Percentiles rank a stretch among this genome's conserved stretches.
These are phyloP conservation scores for Trichoderma reesei DNA, from an alignment of 495 filamentous ascomycete species.

Conservation along the genomic window DNA sequence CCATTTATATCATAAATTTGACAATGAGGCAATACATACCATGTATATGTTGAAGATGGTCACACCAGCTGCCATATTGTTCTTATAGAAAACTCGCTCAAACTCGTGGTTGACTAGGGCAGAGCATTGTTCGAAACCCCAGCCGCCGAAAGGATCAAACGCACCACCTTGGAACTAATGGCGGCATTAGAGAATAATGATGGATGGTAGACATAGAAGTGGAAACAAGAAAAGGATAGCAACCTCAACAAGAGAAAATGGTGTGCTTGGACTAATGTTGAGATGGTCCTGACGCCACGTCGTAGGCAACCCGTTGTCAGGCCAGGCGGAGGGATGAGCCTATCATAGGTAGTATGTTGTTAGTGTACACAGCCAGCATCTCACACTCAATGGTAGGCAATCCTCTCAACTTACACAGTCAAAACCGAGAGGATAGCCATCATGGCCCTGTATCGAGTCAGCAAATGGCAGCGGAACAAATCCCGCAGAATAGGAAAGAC, in stretches of 20 bases:
- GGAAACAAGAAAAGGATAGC: conserved; percentile 11
- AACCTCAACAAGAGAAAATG: conserved; percentile 57
- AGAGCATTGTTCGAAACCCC: conserved; percentile 55
- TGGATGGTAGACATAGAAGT: background rate
- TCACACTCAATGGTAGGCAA: conserved; percentile 30
- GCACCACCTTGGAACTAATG: conserved; percentile 61
- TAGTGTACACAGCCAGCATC: too few species aligned
- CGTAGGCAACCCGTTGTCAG: conserved; percentile 29
- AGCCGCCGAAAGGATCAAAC: conserved; percentile 67
- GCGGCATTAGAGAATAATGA: background rate
- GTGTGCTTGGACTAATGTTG: conserved; percentile 41
- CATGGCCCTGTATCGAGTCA: background rate
- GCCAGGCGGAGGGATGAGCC: conserved; percentile 34
- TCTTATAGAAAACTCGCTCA: conserved; percentile 74
- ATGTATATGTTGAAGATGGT: conserved; percentile 47
- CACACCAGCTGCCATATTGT: conserved; percentile 53
- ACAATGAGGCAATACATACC: conserved; percentile 28
- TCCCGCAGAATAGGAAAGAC: background rate
- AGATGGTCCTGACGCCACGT: conserved; percentile 22
- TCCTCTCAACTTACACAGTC: conserved; percentile 33
- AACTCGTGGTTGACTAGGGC: conserved; percentile 58
- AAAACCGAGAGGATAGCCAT: conserved; percentile 25
- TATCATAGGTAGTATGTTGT: conserved; percentile 30
- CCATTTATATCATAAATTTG: conserved; percentile 6
- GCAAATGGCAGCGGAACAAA: background rate